These are phyloP conservation scores for Candida maris DNA, from an alignment of 805 yeast genomes.

Conservation along the genomic window DNA sequence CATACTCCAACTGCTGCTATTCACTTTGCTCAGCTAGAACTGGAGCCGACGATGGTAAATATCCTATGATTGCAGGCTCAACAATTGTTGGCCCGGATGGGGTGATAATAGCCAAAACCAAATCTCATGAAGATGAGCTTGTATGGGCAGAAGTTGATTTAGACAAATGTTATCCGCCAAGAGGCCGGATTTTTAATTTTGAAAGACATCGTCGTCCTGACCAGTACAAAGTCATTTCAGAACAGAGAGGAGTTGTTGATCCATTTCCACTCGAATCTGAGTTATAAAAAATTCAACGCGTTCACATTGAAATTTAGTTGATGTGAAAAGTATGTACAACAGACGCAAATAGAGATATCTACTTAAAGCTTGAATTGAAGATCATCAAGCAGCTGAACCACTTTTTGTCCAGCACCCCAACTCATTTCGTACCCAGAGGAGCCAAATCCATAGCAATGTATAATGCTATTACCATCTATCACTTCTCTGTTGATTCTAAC, in stretches of 20 bases:
- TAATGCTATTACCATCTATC: slow-evolving; percentile 24
- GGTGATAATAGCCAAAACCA: slow-evolving; percentile 32
- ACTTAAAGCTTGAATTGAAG: too few relatives aligned
- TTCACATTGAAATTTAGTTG: not conserved
- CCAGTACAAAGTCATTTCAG: slow-evolving; percentile 23
- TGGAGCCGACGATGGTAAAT: slow-evolving; percentile 34
- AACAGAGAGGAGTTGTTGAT: slow-evolving; percentile 29
- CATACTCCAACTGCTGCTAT: slow-evolving; percentile 33
- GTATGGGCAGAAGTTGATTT: slow-evolving; percentile 33
- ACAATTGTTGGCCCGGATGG: slow-evolving; percentile 38
- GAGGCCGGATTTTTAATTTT: slow-evolving; percentile 34
- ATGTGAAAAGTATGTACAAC: too few relatives aligned
- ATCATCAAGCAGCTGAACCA: too few relatives aligned
- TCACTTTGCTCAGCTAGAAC: slow-evolving; percentile 34
- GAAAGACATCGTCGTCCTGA: slow-evolving; percentile 36
- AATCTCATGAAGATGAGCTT: slow-evolving; percentile 35
- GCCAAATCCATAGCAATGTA: slow-evolving; percentile 72
- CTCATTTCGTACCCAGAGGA: slow-evolving; percentile 62
- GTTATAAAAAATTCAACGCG: slow-evolving; percentile 1
- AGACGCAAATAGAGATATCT: too few relatives aligned
- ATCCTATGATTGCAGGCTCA: slow-evolving; percentile 34
- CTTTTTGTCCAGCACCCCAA: slow-evolving; percentile 53
- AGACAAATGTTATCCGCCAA: slow-evolving; percentile 33
- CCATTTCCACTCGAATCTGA: slow-evolving; percentile 8
- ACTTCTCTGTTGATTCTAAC: slow-evolving; percentile 31